Conservation (phyloP, 495 filamentous ascomycete species). For the Annulohypoxylon nitens region DNA sequence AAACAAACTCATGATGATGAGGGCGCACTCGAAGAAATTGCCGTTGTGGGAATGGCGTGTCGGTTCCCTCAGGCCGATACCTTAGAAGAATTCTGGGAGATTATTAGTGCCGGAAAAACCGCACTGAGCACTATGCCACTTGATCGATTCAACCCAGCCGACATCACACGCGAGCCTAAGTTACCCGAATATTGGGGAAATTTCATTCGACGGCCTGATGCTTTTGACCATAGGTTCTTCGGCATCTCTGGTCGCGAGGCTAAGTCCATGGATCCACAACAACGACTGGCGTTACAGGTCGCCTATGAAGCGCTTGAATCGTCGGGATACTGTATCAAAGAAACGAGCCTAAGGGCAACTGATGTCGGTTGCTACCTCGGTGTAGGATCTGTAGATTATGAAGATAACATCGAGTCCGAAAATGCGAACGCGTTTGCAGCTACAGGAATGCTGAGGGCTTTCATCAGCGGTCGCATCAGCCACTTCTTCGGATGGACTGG, state of each 20-base stretch:
- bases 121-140: not conserved
- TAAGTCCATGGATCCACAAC: slow-evolving; percentile 60
- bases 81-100: slow-evolving; percentile 50
- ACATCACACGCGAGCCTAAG: not conserved
- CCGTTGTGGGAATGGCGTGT: slow-evolving; percentile 64
- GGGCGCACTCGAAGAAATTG: slow-evolving; percentile 41
- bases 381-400: slow-evolving; percentile 31
- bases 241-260: slow-evolving; percentile 57
- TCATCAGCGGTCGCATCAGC: slow-evolving; percentile 38
- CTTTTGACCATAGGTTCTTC: slow-evolving; percentile 66
- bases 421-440: slow-evolving; percentile 39
- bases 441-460: slow-evolving; percentile 37
- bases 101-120: slow-evolving; percentile 20
- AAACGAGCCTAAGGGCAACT: not conserved
- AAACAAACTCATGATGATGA: slow-evolving; percentile 3
- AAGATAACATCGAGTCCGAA: slow-evolving; percentile 43
- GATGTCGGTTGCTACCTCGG: slow-evolving; percentile 52
- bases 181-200: slow-evolving; percentile 46
- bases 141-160: not conserved
- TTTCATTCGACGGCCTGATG: slow-evolving; percentile 43
- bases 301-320: slow-evolving; percentile 64
- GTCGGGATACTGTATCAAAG: slow-evolving; percentile 20
- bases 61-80: slow-evolving; percentile 57
- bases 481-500: slow-evolving; percentile 67
- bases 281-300: slow-evolving; percentile 56